Evolutionary conservation across 306 rosid species (phyloP).

Genomic region (Lablab purpureus): DNA sequence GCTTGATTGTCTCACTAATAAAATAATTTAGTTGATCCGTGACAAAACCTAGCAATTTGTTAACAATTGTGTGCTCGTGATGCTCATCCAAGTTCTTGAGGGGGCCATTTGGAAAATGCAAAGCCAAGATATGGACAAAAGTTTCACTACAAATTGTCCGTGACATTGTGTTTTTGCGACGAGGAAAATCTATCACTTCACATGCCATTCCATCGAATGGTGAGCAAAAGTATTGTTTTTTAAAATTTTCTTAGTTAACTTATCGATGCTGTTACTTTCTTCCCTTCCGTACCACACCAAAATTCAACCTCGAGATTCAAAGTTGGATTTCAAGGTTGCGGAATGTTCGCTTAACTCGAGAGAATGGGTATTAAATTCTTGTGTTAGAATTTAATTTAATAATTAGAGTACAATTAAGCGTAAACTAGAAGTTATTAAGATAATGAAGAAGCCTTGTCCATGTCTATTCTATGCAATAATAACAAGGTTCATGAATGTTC

Average conservation of each 20-base stretch:
- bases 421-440: not conserved
- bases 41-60: conserved; percentile 35
- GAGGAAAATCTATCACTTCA: conserved; percentile 34
- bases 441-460: not conserved
- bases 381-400: not conserved
- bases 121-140: conserved; percentile 53
- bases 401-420: not conserved
- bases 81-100: conserved; percentile 48
- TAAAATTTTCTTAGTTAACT: not conserved
- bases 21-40: conserved; percentile 39
- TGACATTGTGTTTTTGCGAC: conserved; percentile 48
- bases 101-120: conserved; percentile 54
- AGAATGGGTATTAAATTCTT: conserved; percentile 18
- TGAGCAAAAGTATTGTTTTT: not conserved
- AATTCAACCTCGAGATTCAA: conserved; percentile 47
- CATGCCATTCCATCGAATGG: conserved; percentile 44
- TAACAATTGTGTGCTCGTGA: conserved; percentile 33
- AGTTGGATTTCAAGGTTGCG: conserved; percentile 35
- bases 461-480: not conserved
- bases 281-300: conserved; percentile 30
- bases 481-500: not conserved
- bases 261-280: not conserved
- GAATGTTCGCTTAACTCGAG: conserved; percentile 35
- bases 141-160: conserved; percentile 51
- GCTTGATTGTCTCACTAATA: conserved; percentile 44